Evolutionary conservation across 2,329 filamentous ascomycete genomes (phyloP), one percentile per base, ranked within the genome.

Genomic region (Aspergillus flavus): DNA sequence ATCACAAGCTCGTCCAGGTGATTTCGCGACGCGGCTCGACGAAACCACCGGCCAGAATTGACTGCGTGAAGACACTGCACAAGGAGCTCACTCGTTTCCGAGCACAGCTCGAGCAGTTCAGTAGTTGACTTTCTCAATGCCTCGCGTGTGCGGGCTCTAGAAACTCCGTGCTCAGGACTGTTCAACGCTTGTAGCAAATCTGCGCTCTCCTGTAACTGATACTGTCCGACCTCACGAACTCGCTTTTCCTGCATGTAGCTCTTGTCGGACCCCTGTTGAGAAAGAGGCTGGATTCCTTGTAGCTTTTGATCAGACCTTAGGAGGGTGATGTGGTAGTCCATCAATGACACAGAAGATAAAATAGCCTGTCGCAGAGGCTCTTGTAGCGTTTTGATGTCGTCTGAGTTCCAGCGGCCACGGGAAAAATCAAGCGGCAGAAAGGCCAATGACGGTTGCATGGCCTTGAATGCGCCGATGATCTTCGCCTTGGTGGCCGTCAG

Each of bases 381-480:
- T 9, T 78, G 73, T 3, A 84, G 57, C 0, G 66, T 69, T 14
- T 73, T 73, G 19, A 84, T 71, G 30, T 84, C 82, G 12, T 79
- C 77, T 3, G 82, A 70, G 32, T 71, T 78, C 82, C 82, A 84
- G 2, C 77, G 71, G 3, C 81, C 78, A 9, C 80, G 73, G 0
- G 81, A 83, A 12, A 83, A 72, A 62, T 84, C 82, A 1, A 84
- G 66, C 0, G 79, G 81, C 0, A 84, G 69, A 57, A 84, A 84
- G 0, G 69, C 78, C 0, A 83, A 57, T 0, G 75, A 67, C 0
- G 80, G 79, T 16, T 78, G 74, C 43, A 80, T 72, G 1, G 71
- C 71, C 53, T 79, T 81, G 62, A 78, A 80, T 0, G 71, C 62
- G 0, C 61, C 72, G 6, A 83, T 76, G 46, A 76, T 73, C 10